These are phyloP conservation scores for Termitomyces sp. DNA, from an alignment of 768 basidiomycete species.

Conservation along the genomic window DNA sequence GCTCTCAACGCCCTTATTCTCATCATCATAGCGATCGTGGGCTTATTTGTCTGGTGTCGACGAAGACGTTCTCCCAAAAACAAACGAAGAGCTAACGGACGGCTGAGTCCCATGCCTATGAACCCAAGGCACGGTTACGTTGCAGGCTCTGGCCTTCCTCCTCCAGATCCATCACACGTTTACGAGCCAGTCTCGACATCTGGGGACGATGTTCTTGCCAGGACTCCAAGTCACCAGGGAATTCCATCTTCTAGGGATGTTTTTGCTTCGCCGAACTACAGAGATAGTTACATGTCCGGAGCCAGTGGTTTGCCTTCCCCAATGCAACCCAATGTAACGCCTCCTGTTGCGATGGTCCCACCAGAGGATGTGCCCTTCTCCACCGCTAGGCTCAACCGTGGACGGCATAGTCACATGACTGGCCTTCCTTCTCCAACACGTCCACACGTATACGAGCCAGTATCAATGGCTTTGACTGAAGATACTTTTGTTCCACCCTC, in stretches of 20 bases:
- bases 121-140: slow-evolving; percentile 42
- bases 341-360: neutral
- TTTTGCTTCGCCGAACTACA: slow-evolving; percentile 1
- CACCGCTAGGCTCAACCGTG: slow-evolving; percentile 31
- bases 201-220: slow-evolving; percentile 1
- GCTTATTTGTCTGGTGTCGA: slow-evolving; percentile 51
- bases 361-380: slow-evolving; percentile 20
- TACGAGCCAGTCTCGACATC: slow-evolving; percentile 65
- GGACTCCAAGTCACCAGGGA: neutral
- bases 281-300: slow-evolving; percentile 8
- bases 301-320: slow-evolving; percentile 2
- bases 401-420: slow-evolving; percentile 39
- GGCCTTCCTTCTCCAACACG: slow-evolving; percentile 20
- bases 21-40: slow-evolving; percentile 52
- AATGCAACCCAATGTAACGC: slow-evolving; percentile 5
- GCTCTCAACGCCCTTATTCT: slow-evolving; percentile 76
- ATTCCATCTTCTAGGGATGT: neutral
- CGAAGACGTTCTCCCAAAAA: slow-evolving; percentile 36
- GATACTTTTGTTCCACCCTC: slow-evolving; percentile 59
- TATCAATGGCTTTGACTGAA: slow-evolving; percentile 64
- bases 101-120: slow-evolving; percentile 58
- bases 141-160: slow-evolving; percentile 24
- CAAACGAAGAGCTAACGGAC: slow-evolving; percentile 35
- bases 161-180: slow-evolving; percentile 30
- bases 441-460: slow-evolving; percentile 63